Base-by-base conservation (phyloP, 257 asterid species). In the Leptodermis oblonga region DNA sequence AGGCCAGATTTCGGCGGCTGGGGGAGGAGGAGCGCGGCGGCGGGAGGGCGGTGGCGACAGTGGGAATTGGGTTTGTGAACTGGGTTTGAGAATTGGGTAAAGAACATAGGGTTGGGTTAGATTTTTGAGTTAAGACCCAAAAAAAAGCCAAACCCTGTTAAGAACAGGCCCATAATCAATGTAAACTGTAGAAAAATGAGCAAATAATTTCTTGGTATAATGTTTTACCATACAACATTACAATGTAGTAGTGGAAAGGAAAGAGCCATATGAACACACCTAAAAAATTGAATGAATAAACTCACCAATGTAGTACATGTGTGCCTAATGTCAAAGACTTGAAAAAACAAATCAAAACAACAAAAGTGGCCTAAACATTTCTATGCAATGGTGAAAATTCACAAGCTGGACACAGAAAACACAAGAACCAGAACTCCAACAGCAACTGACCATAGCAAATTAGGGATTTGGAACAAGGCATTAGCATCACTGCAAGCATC, bases 401-500 rank as follows among this genome's bases (percentile, higher is more conserved):
- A 83, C 62, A 68, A 75, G 42, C 43, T 72, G n/a, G n/a, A n/a
- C n/a, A n/a, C n/a, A 74, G 23, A 88, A 84, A 14, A 26, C 81
- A 74, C n/a, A 77, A 72, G 60, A 60, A 79, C 49, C 54, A 86
- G 70, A 81, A 76, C 83, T 66, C 85, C 84, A 18, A 71, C 70
- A 13, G 56, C 85, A 67, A 72, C 68, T 14, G 75, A 42, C 86
- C 86, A 82, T 3, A 77, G 72, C 25, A 26, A 53, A n/a, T n/a
- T n/a, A 33, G 63, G 37, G 9, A 62, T 69, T 43, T 66, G 74
- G 26, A 67, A 73, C 78, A 73, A 59, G 70, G 69, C 66, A 68
- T 23, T 64, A 8, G 81, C 83, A 17, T 77, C 82, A 61, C 74
- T 84, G 55, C 95, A 89, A 10, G 60, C 82, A 63, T 92, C 98